Evolutionary conservation across 169 alveolate genomes (phyloP).

Genomic region (Eimeria praecox): DNA sequence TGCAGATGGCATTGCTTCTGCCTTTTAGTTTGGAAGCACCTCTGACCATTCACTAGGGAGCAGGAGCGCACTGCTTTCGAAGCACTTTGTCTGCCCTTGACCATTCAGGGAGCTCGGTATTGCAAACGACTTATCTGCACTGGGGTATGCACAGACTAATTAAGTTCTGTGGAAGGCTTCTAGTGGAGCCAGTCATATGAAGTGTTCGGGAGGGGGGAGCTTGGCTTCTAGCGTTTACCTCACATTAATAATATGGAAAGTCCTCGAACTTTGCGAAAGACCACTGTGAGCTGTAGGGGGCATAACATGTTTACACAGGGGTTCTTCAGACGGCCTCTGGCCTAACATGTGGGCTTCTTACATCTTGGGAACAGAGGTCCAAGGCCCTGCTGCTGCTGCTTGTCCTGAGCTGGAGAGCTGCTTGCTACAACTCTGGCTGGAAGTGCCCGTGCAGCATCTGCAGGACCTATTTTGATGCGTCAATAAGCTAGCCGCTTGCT

Average conservation of each 20-base stretch:
- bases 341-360: background rate
- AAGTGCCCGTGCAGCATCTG: background rate
- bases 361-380: background rate
- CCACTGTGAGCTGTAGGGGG: background rate
- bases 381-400: no score
- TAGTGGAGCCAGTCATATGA: background rate
- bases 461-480: background rate
- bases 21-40: background rate
- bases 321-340: background rate
- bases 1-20: background rate
- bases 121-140: background rate
- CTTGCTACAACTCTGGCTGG: background rate
- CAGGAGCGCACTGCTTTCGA: background rate
- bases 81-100: background rate
- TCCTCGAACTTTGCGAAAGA: background rate
- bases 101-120: background rate
- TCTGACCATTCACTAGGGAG: background rate
- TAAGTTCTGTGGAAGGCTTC: background rate
- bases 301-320: background rate
- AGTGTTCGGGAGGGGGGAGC: no score
- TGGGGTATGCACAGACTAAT: background rate
- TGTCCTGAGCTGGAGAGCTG: background rate
- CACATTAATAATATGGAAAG: background rate
- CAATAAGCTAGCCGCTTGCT: background rate
- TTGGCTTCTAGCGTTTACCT: background rate